A percentile compares a stretch with the other conserved stretches of the same genome.
Evolutionary conservation across 805 yeast genomes (phyloP).

Genomic region (Saccharomycopsis vini): DNA sequence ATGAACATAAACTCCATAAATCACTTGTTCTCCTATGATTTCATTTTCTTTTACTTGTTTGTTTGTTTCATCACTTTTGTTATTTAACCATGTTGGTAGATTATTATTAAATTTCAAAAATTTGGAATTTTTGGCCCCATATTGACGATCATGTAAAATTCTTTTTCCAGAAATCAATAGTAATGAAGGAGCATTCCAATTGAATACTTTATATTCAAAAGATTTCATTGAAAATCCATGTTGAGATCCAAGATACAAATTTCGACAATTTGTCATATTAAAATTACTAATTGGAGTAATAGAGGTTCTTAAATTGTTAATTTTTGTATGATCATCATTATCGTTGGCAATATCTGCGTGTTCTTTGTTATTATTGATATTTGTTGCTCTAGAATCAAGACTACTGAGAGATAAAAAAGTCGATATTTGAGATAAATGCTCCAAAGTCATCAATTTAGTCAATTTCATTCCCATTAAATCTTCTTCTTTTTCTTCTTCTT

Average conservation of each 20-base stretch:
- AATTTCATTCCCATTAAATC: slow-evolving; percentile 3
- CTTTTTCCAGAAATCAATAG: slow-evolving; percentile 59
- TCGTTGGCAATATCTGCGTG: background rate
- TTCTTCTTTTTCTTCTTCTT: background rate
- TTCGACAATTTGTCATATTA: slow-evolving; percentile 5
- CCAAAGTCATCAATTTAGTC: slow-evolving; percentile 33
- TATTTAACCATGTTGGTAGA: slow-evolving; percentile 30
- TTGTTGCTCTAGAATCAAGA: too few species aligned
- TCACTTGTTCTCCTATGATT: slow-evolving; percentile 27
- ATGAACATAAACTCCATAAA: slow-evolving; percentile 55
- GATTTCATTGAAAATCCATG: slow-evolving; percentile 82
- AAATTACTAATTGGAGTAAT: slow-evolving; percentile 1
- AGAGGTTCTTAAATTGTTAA: background rate
- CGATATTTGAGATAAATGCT: slow-evolving; percentile 33
- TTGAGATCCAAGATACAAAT: slow-evolving; percentile 17
- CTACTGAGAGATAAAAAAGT: slow-evolving; percentile 27
- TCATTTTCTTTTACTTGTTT: slow-evolving; percentile 9
- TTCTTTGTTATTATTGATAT: background rate
- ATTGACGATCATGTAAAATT: slow-evolving; percentile 22
- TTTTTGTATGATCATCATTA: background rate
- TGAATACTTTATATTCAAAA: slow-evolving; percentile 71
- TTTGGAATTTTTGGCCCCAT: slow-evolving; percentile 4
- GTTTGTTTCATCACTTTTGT: background rate
- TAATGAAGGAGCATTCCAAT: slow-evolving; percentile 85
- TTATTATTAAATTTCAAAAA: slow-evolving; percentile 37